A percentile compares a stretch with the other conserved stretches of the same genome.
Conservation (phyloP, 192 early-diverging fungal species). For the Podila epigama region DNA sequence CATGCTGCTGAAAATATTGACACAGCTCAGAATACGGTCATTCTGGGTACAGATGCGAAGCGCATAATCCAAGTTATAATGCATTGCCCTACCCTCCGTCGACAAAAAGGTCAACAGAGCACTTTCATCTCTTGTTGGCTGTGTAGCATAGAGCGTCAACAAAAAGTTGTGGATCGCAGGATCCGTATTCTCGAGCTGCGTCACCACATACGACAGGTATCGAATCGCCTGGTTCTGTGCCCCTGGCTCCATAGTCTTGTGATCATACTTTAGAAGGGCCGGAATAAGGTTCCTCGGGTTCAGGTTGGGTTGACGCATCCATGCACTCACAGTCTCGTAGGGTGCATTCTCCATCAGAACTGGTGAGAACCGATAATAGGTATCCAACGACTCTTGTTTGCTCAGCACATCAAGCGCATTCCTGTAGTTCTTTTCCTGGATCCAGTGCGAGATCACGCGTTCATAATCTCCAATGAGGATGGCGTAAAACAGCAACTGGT, state of each 20-base stretch:
- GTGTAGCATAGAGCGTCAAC: constrained; percentile 76
- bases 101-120: constrained; percentile 81
- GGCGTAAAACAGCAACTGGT: constrained; percentile 85
- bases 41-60: constrained; percentile 88
- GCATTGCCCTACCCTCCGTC: constrained; percentile 77
- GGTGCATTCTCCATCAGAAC: constrained; percentile 87
- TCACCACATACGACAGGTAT: constrained; percentile 86
- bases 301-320: constrained; percentile 86
- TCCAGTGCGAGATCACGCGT: constrained; percentile 85
- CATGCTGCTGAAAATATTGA: constrained; percentile 89
- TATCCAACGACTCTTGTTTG: constrained; percentile 81
- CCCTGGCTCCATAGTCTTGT: constrained; percentile 39
- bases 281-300: constrained; percentile 88
- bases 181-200: constrained; percentile 81
- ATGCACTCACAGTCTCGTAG: constrained; percentile 82
- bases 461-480: constrained; percentile 87
- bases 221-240: constrained; percentile 85
- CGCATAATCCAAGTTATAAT: constrained; percentile 93
- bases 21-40: constrained; percentile 83
- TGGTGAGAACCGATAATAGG: constrained; percentile 90
- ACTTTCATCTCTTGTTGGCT: constrained; percentile 70
- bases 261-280: constrained; percentile 84
- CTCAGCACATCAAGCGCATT: constrained; percentile 81
- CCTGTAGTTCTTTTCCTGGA: constrained; percentile 76
- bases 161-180: constrained; percentile 94